These are phyloP conservation scores for Salvia rosmarinus DNA, from an alignment of 257 asterid genomes.

Conservation along the genomic window DNA sequence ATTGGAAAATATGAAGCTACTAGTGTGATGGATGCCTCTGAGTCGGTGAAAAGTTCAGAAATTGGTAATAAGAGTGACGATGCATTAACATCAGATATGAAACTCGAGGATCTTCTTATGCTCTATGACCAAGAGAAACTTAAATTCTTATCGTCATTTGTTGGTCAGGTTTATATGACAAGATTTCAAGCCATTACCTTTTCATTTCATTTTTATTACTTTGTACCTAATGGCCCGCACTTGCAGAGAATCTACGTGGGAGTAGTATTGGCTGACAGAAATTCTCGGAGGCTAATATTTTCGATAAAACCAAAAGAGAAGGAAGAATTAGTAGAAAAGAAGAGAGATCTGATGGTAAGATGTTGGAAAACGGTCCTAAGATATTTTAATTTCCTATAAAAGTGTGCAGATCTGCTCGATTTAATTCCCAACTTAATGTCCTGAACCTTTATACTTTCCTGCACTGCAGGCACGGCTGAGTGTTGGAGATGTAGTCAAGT, in stretches of 20 bases:
- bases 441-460: constrained; percentile 28
- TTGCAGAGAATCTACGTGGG: constrained; percentile 73
- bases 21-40: constrained; percentile 45
- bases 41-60: constrained; percentile 41
- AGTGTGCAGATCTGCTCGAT: background rate
- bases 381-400: background rate
- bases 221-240: constrained; percentile 11
- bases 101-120: constrained; percentile 83
- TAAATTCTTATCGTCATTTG: constrained; percentile 81
- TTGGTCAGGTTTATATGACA: constrained; percentile 81
- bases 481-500: constrained; percentile 87
- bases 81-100: constrained; percentile 66
- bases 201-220: constrained; percentile 21
- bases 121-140: constrained; percentile 86
- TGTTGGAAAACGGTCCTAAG: background rate
- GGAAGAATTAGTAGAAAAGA: constrained; percentile 75
- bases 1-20: constrained; percentile 67
- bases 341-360: constrained; percentile 79
- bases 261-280: constrained; percentile 73
- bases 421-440: background rate
- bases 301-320: constrained; percentile 74
- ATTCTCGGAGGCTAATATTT: constrained; percentile 73
- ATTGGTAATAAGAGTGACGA: constrained; percentile 40
- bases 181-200: constrained; percentile 16
- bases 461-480: constrained; percentile 69